These are phyloP conservation scores for Croton setiger DNA, from an alignment of 441 rosid genomes.

Conservation along the genomic window DNA sequence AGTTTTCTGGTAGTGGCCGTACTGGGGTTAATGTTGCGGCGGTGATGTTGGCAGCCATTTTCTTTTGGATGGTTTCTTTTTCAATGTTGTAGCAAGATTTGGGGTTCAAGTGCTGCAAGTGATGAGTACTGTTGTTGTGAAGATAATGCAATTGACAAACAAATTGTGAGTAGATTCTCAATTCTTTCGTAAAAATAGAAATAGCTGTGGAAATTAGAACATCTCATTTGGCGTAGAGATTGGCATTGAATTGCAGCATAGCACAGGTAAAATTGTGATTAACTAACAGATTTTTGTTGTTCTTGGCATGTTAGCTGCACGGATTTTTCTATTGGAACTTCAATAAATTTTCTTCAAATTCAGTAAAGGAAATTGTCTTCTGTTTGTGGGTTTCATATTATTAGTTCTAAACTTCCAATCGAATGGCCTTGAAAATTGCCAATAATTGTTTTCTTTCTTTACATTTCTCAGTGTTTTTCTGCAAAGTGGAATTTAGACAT, in stretches of 20 bases:
- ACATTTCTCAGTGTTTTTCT: neutral
- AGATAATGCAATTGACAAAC: neutral
- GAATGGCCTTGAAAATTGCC: too few species aligned
- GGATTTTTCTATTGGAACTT: neutral
- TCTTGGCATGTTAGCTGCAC: neutral
- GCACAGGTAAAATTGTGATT: too few species aligned
- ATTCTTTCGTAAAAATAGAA: neutral
- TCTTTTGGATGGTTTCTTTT: slow-evolving; percentile 17
- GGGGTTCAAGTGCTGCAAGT: neutral
- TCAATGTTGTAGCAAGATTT: slow-evolving; percentile 3
- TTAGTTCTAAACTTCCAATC: too few species aligned
- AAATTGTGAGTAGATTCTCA: neutral
- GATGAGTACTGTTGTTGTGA: neutral
- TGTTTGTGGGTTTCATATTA: neutral
- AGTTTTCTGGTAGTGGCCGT: slow-evolving; percentile 37
- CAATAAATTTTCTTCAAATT: neutral
- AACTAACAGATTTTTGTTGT: too few species aligned
- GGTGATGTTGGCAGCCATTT: slow-evolving; percentile 19
- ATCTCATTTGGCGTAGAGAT: neutral
- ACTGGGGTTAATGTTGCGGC: neutral
- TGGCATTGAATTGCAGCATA: too few species aligned
- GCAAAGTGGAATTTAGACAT: neutral
- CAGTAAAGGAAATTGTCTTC: neutral
- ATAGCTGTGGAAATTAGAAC: neutral
- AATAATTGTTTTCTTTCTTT: too few species aligned